A percentile compares a stretch with the other conserved stretches of the same genome.
phyloP scores from a whole-genome alignment of 495 filamentous ascomycete genomes.

The Sordaria brevicollis region DNA sequence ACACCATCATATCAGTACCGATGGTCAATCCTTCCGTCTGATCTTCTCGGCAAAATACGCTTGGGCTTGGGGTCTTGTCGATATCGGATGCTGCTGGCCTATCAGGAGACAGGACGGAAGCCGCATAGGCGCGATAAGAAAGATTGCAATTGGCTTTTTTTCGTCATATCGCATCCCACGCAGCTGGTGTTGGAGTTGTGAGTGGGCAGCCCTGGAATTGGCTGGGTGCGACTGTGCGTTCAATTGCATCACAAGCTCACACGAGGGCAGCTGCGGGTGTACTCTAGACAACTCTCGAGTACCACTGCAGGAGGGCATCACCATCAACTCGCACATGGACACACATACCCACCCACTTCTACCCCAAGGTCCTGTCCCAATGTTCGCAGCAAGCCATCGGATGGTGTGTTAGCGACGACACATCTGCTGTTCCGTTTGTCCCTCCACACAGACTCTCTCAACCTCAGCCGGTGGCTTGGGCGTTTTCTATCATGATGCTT shows the following conservation, averaged over 20 bases:
- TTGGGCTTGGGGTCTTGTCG: not conserved
- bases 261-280: not conserved
- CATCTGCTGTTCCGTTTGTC: not conserved
- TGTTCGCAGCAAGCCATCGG: not conserved
- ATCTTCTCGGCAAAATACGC: conserved; percentile 10
- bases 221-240: conserved; percentile 11
- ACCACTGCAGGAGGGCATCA: not conserved
- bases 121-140: conserved; percentile 23
- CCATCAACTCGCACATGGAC: not conserved
- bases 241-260: conserved; percentile 17
- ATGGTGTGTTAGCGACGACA: not conserved
- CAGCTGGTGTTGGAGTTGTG: conserved; percentile 5
- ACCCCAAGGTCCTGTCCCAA: not conserved
- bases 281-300: not conserved
- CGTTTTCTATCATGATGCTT: not conserved
- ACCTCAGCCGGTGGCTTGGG: not conserved
- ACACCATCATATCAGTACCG: not conserved
- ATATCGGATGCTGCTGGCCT: not conserved
- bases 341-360: not conserved
- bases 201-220: conserved; percentile 15
- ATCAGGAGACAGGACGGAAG: conserved; percentile 5
- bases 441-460: not conserved
- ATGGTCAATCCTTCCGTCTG: not conserved
- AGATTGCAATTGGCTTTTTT: conserved; percentile 14
- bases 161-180: conserved; percentile 29